Conservation (phyloP, 1,139 yeast species). For the Suhomyces coccinellae region DNA sequence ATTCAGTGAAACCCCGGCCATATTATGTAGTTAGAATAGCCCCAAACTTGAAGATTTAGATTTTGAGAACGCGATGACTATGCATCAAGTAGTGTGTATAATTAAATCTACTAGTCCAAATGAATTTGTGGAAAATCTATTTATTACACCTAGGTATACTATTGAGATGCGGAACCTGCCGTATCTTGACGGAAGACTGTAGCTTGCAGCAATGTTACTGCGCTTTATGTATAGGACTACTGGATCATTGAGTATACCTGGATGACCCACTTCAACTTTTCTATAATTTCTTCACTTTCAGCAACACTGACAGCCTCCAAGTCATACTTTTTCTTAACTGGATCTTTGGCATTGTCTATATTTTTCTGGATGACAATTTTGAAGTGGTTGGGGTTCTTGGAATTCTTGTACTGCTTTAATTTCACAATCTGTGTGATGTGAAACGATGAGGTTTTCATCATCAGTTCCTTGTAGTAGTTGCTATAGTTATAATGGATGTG, state of each 20-base stretch:
- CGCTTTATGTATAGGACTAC: background rate
- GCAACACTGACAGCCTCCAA: constrained; percentile 67
- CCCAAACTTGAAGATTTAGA: too few species aligned
- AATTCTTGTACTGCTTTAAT: constrained; percentile 65
- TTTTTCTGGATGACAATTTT: constrained; percentile 78
- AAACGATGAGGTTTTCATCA: constrained; percentile 81
- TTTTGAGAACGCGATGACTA: constrained; percentile 4
- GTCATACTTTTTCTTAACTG: constrained; percentile 69
- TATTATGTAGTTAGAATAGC: background rate
- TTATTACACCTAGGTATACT: too few species aligned
- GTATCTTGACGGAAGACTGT: background rate
- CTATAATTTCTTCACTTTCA: constrained; percentile 75
- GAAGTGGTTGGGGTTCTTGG: constrained; percentile 74
- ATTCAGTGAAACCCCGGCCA: constrained; percentile 26
- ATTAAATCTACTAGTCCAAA: too few species aligned
- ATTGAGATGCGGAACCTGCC: constrained; percentile 3
- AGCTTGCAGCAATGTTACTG: too few species aligned
- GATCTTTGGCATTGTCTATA: constrained; percentile 30
- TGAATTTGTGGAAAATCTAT: too few species aligned
- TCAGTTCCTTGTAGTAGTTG: constrained; percentile 40
- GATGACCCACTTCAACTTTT: constrained; percentile 56
- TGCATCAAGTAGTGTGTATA: too few species aligned
- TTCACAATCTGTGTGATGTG: constrained; percentile 78
- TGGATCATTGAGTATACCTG: constrained; percentile 45
- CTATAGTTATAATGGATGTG: constrained; percentile 53